Base-by-base conservation (phyloP, 1,284 basidiomycete species). In the Cryptococcus sp. region DNA sequence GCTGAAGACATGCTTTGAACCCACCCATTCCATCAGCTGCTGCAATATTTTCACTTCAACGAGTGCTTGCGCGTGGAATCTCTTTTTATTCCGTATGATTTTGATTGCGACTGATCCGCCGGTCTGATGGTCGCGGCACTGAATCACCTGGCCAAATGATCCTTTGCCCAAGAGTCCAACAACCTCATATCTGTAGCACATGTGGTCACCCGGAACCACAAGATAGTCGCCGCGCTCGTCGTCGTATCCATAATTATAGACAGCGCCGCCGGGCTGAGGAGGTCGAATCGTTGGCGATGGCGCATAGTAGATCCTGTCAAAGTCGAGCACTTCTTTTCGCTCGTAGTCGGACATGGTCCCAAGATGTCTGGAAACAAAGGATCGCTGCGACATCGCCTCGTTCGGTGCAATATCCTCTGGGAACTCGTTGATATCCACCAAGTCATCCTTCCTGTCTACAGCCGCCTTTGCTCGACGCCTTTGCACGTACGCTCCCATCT, bases 1-100 rank as follows among this genome's bases (percentile, higher is more conserved):
- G 55, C 53, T 30, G n/a, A 53, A 15, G 35, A 47, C 30, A 30
- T 41, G 25, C 20, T 43, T 10, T 15, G 1, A 5, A 80, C 87
- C 57, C 69, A 91, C 92, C 94, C 95, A 98, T 88, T 95, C 93
- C 49, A 90, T 86, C 68, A 99, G 82, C 75, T 91, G 97, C 73
- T 98, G 92, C 60, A 99, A 81, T 62, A 99, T 98, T 80, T 97
- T 97, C 79, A 99, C 96, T 81, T 99, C 96, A 20, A 99, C 95
- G 39, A 99, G 80, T 4, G 96, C 96, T 79, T 99, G 96, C 70
- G 97, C 91, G 76, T 99, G 95, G 83, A 99, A 99, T 47, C 96
- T 85, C 80, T 98, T 98, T 84, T 98, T 99, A 82, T 99, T 99
- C 41, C 96, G 87, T 69, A 99, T 99, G 67, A 99, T 96, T 83